A percentile compares a stretch with the other conserved stretches of the same genome.
Evolutionary conservation across 2,329 filamentous ascomycete species (phyloP).

Genomic region (Sporothrix schenckii): DNA sequence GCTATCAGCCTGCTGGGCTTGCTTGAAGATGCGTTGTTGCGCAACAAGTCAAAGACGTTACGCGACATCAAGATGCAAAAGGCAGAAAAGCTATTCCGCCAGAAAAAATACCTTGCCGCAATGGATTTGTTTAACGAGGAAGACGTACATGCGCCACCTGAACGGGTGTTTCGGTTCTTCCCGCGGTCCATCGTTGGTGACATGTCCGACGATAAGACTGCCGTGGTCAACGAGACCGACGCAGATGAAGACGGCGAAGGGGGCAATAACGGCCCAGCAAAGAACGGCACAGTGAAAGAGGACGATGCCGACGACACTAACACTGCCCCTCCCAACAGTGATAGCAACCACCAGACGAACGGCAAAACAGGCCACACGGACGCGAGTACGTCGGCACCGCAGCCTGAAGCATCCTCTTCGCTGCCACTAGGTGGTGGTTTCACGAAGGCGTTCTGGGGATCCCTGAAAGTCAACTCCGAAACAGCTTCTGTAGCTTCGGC

Average conservation of each 20-base stretch:
- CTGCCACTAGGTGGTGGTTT: constrained; percentile 49
- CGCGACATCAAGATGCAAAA: constrained; percentile 90
- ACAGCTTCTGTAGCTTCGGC: constrained; percentile 64
- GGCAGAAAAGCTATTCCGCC: constrained; percentile 79
- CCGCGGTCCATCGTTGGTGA: constrained; percentile 82
- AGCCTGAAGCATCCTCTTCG: constrained; percentile 42
- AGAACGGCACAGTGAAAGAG: constrained; percentile 10
- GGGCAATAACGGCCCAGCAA: constrained; percentile 30
- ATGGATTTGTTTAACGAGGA: constrained; percentile 85
- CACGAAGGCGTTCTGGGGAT: constrained; percentile 57
- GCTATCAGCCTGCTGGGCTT: constrained; percentile 86
- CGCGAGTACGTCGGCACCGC: constrained; percentile 30
- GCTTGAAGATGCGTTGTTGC: constrained; percentile 88
- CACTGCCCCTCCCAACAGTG: background rate
- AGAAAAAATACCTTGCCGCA: constrained; percentile 80
- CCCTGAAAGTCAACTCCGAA: constrained; percentile 54
- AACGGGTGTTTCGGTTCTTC: constrained; percentile 82
- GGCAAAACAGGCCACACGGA: background rate
- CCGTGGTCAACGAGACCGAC: constrained; percentile 44
- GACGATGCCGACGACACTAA: background rate
- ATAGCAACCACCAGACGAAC: constrained; percentile 9
- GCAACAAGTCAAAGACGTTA: constrained; percentile 77
- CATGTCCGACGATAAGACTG: constrained; percentile 58
- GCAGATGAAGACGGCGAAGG: constrained; percentile 43
- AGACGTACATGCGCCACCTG: constrained; percentile 84